phyloP scores from a whole-genome alignment of 2,329 filamentous ascomycete species.

The Beauveria sp. region DNA sequence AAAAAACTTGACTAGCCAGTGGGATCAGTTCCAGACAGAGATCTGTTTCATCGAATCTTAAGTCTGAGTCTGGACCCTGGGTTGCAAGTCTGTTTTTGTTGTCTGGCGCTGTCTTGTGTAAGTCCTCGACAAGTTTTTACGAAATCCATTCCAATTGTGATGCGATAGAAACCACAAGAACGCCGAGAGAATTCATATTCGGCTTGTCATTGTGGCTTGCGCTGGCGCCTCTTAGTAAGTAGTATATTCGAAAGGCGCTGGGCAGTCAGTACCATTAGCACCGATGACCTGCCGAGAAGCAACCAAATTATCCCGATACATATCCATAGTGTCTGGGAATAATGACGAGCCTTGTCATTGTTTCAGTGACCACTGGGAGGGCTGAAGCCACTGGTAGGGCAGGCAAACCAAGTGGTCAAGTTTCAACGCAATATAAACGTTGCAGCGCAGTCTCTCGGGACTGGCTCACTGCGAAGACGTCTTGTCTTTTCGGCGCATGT shows the following conservation, averaged over 20 bases:
- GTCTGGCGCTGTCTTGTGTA: neutral
- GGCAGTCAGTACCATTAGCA: neutral
- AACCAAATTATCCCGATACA: neutral
- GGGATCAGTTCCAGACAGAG: neutral
- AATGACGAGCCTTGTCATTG: neutral
- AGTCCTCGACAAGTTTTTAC: neutral
- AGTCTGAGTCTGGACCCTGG: neutral
- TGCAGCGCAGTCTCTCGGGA: neutral
- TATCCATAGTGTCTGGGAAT: neutral
- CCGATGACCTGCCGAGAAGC: neutral
- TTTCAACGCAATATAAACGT: neutral
- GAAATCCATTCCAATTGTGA: neutral
- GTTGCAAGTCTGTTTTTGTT: neutral
- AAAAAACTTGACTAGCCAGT: neutral
- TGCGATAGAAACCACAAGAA: neutral
- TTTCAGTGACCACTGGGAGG: neutral
- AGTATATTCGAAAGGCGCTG: neutral
- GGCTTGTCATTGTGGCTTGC: neutral
- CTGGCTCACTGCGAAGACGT: neutral
- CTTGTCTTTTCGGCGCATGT: too few relatives aligned
- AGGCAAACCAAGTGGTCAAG: neutral
- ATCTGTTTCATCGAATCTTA: neutral
- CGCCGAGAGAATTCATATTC: neutral
- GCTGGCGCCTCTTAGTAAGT: neutral
- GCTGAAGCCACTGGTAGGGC: conserved; percentile 1